Conservation (phyloP, 352 stramenopile species). For the Phytophthora constricta region DNA sequence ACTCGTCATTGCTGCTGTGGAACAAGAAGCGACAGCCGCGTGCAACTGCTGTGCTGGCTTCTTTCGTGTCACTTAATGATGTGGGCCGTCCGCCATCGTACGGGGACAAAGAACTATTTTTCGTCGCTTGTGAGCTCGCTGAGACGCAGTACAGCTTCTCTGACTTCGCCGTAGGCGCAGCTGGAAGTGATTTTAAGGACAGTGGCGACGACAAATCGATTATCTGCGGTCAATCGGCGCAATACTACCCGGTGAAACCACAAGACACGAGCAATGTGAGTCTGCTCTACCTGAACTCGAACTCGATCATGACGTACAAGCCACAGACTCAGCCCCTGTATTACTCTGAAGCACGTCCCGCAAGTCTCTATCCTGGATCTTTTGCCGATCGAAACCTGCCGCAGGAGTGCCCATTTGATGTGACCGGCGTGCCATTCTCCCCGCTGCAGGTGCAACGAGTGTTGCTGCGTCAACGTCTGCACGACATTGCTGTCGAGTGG, state of each 20-base stretch:
- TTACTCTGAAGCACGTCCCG: constrained; percentile 38
- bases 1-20: constrained; percentile 69
- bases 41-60: constrained; percentile 53
- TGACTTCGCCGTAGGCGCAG: constrained; percentile 50
- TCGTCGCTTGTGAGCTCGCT: constrained; percentile 60
- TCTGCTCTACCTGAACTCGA: constrained; percentile 55
- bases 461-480: constrained; percentile 40
- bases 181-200: constrained; percentile 39
- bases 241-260: constrained; percentile 44
- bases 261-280: constrained; percentile 20
- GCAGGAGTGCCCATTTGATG: constrained; percentile 49
- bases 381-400: constrained; percentile 40
- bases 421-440: constrained; percentile 37
- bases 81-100: constrained; percentile 45
- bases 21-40: constrained; percentile 55
- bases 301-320: constrained; percentile 49
- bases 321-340: constrained; percentile 38
- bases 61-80: constrained; percentile 46
- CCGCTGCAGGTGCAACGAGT: constrained; percentile 36
- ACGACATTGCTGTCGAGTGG: constrained; percentile 37
- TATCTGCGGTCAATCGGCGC: constrained; percentile 54
- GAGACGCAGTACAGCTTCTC: constrained; percentile 61
- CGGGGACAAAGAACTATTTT: constrained; percentile 64
- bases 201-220: constrained; percentile 33
- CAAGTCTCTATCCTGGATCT: constrained; percentile 42